Evolutionary conservation across 2,329 filamentous ascomycete genomes (phyloP), one percentile per base, ranked within the genome.

Genomic region (Simplicillium aogashimaense): DNA sequence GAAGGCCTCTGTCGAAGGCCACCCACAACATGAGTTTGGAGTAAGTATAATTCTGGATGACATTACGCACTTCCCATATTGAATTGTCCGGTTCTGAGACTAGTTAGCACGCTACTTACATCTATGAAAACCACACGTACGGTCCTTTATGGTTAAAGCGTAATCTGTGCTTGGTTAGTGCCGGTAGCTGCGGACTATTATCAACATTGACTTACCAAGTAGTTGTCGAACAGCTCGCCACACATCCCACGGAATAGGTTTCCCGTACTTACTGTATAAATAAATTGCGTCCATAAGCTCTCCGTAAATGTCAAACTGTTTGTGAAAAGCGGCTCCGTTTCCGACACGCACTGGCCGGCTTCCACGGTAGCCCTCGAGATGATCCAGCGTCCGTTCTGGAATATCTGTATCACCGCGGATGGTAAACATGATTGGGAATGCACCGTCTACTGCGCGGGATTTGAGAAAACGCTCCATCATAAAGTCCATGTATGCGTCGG

Each of bases 11-110:
- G 55, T 89, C 84, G 46, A 89, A 77, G 14, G 83, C 82, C 3
- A 89, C 84, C 84, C 83, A 89, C 16, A 89, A 70, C 79, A 88
- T 85, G 47, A 89, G 72, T 54, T 88, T 86, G n/a, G 80, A 85
- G 59, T 88, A 89, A 12, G 81, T 76, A 49, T 87, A 89, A 52
- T 86, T 76, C 57, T 87, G 83, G 54, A 83, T 83, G 51, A 78
- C 65, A 47, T 83, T 83, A 33, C 83, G 75, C 6, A 86, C 83
- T 56, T 89, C 84, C 84, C 83, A 88, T 50, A 88, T 89, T 3
- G 81, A 86, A 82, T 87, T 87, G 53, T 89, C 83, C 11, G 78
- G 76, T 34, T 80, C 70, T 72, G 36, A n/a, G 29, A 14, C 11
- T 5, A 28, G 36, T 55, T 42, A 49, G 41, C 17, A 28, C 39